A percentile compares a stretch with the other conserved stretches of the same genome.
phyloP scores from a whole-genome alignment of 2,329 filamentous ascomycete species.

The Pseudogymnoascus pannorum region DNA sequence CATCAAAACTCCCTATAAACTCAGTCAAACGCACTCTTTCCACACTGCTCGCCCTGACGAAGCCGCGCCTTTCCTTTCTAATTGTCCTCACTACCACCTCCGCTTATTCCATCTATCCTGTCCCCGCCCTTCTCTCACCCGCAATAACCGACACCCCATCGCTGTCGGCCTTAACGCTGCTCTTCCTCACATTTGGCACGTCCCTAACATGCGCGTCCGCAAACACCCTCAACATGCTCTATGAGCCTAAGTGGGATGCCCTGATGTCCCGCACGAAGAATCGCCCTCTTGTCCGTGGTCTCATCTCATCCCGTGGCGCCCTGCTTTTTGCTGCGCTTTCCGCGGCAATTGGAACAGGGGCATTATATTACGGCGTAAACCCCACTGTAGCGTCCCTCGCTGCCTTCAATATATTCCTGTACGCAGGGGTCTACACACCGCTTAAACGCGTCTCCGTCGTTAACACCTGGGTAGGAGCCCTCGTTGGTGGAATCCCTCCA shows the following conservation, averaged over 20 bases:
- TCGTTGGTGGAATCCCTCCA: slow-evolving; percentile 89
- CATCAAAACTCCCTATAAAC: slow-evolving; percentile 41
- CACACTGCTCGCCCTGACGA: slow-evolving; percentile 84
- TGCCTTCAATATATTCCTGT: slow-evolving; percentile 76
- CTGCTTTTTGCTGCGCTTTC: slow-evolving; percentile 71
- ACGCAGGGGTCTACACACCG: slow-evolving; percentile 88
- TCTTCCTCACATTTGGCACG: slow-evolving; percentile 87
- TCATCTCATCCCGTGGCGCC: slow-evolving; percentile 66
- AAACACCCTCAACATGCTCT: slow-evolving; percentile 95
- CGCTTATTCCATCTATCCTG: slow-evolving; percentile 86
- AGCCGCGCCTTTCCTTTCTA: slow-evolving; percentile 85
- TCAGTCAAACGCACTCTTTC: slow-evolving; percentile 62
- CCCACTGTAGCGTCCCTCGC: slow-evolving; percentile 85
- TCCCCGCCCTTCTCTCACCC: slow-evolving; percentile 74
- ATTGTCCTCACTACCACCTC: slow-evolving; percentile 87
- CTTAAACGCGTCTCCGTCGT: slow-evolving; percentile 78
- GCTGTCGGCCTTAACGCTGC: slow-evolving; percentile 79
- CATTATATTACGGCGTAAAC: slow-evolving; percentile 85
- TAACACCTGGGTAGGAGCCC: slow-evolving; percentile 91
- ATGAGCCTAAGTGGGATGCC: slow-evolving; percentile 83
- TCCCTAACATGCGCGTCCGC: slow-evolving; percentile 83
- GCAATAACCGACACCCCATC: slow-evolving; percentile 62
- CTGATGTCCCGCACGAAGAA: slow-evolving; percentile 92
- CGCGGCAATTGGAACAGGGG: slow-evolving; percentile 59
- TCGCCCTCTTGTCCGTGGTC: slow-evolving; percentile 73